Evolutionary conservation across 73 alveolate genomes (phyloP), one percentile per base, ranked within the genome.

Genomic region (Paraurostyla sp.): DNA sequence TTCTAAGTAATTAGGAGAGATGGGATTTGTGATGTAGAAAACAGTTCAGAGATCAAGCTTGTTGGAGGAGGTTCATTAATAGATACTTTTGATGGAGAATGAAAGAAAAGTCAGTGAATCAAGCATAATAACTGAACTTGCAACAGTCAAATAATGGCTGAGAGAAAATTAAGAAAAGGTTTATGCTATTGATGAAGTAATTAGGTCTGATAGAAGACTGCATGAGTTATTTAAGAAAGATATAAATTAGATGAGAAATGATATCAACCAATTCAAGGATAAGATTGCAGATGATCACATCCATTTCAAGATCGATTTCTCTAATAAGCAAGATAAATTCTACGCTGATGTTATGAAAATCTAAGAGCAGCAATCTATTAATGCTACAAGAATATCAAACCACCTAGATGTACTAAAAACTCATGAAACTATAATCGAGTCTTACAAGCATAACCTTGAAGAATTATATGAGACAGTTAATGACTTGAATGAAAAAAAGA

Each of bases 61-160:
- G 20, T 20, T 73, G 33, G 65, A 73, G 27, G 86, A 73, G 29
- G 86, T 73, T 32, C 86, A 73, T 46, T 38, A 73, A 45, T 27
- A 73, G 29, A 73, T 73, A 43, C 51, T 73, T 4, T 35, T 73
- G 23, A 73, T 73, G 86, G 86, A 73, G 27, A 73, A 73, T 73
- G 86, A 73, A 38, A 73, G 86, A 36, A 73, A 73, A 73, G 86
- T 73, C 35, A 73, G 86, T 38, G 86, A 73, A 48, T 13, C 48
- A 43, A 49, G 42, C 4, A 22, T 73, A n/a, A 29, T 73, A 9
- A 46, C 27, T 41, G 86, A 73, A 9, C 51, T 73, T 4, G 41
- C 29, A 23, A 18, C 27, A 0, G 30, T 41, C 25, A 73, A 35
- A 48, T 73, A 73, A 25, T 45, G 6, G 7, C 36, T 73, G 71